Evolutionary conservation across 2,329 filamentous ascomycete genomes (phyloP).

Genomic region (Ceratocystis colombiana): DNA sequence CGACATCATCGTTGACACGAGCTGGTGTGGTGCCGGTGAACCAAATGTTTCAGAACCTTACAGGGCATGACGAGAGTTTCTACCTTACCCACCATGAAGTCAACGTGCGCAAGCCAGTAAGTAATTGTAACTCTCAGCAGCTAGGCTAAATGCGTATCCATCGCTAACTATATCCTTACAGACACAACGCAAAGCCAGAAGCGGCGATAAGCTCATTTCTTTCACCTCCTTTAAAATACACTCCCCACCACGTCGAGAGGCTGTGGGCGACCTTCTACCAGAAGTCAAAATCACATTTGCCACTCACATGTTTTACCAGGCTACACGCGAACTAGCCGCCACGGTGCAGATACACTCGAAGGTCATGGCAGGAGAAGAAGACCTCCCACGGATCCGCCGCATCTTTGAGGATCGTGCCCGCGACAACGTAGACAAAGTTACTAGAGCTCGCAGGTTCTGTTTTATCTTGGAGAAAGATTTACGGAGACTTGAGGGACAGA

Average conservation of each 20-base stretch:
- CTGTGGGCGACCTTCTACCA: background rate
- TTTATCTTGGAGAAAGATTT: constrained; percentile 45
- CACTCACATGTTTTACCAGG: constrained; percentile 20
- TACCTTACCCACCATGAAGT: constrained; percentile 18
- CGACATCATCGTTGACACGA: constrained; percentile 16
- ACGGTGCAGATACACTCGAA: constrained; percentile 17
- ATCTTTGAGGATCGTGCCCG: constrained; percentile 1
- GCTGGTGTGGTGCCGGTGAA: constrained; percentile 15
- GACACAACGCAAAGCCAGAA: constrained; percentile 12
- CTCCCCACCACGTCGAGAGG: background rate
- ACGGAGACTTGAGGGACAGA: constrained; percentile 53
- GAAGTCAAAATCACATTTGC: constrained; percentile 15
- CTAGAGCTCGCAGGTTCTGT: constrained; percentile 24
- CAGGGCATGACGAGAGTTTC: constrained; percentile 8
- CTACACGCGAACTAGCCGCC: constrained; percentile 21
- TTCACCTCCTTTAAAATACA: constrained; percentile 20
- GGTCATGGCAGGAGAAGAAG: constrained; percentile 4
- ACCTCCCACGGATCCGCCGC: constrained; percentile 2
- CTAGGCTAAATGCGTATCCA: background rate
- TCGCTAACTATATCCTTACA: background rate
- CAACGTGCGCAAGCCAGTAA: constrained; percentile 19
- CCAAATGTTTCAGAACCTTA: constrained; percentile 16
- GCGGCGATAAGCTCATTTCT: constrained; percentile 20
- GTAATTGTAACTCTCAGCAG: background rate
- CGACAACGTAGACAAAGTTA: constrained; percentile 11